Evolutionary conservation across 352 stramenopile genomes (phyloP), one percentile per base, ranked within the genome.

Genomic region (Globisporangium megalacanthum): DNA sequence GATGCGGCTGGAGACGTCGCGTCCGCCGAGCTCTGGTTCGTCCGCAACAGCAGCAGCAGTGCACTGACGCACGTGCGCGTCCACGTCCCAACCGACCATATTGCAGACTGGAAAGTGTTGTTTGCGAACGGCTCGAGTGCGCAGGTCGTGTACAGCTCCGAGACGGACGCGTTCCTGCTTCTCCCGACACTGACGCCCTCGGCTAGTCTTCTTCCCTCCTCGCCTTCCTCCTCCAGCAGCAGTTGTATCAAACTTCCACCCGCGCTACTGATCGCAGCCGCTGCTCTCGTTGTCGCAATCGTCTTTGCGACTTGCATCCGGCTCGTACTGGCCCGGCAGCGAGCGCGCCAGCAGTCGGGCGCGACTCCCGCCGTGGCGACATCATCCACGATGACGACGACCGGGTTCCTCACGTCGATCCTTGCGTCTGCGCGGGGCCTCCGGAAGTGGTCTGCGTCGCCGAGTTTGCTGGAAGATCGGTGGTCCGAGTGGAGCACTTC

Each of bases 111-210:
- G 72, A 66, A 65, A 13, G 47, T 69, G 0, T 35, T 76, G 45
- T 63, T 84, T 42, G 47, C 59, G 35, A 81, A 78, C 44, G 67
- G 66, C 20, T 66, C 67, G n/a, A 79, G 60, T 9, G 72, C 75
- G 35, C 69, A 65, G 41, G 74, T 84, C 68, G 44, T 74, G 19
- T 77, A 79, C 56, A 33, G 62, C 59, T 44, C 47, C 6, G 65
- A 70, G 5, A 70, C 68, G 6, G 61, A 66, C 13, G 73, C 48
- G 35, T 53, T 64, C 44, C 2, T 58, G 50, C 3, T 54, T 31
- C 39, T 45, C 6, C 25, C 25, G 17, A 58, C 10, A 10, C 35
- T 13, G 22, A 35, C 35, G n/a, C 14, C 9, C n/a, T 31, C 19
- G 35, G 35, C 35, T 39, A 39, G 35, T 29, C 25, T 29, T 29